Conservation (phyloP, 225 moss, liverwort and hornwort species). For the Pseudoscleropodium purum region DNA sequence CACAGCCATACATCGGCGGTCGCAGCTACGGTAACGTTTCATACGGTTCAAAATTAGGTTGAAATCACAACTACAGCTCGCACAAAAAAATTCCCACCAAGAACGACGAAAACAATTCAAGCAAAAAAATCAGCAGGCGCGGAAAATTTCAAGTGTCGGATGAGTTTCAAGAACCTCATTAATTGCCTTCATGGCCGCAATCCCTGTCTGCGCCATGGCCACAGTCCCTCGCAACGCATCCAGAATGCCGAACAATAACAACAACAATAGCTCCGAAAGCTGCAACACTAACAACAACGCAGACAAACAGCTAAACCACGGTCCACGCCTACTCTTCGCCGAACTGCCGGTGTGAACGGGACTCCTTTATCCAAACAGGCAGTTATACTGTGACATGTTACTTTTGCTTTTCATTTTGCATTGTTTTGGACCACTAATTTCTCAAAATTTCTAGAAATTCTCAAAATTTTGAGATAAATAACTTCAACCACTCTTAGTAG, state of each 20-base stretch:
- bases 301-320: neutral
- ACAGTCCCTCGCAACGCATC: neutral
- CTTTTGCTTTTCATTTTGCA: neutral
- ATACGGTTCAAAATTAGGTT: conserved; percentile 15
- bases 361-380: neutral
- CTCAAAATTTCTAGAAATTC: neutral
- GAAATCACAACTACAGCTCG: neutral
- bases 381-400: neutral
- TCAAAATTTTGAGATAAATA: neutral
- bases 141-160: neutral
- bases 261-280: neutral
- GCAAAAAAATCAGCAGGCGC: neutral
- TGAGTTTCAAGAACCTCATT: conserved; percentile 41
- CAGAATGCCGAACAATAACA: neutral
- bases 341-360: neutral
- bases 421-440: too few species aligned
- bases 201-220: conserved; percentile 38
- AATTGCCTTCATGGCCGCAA: conserved; percentile 57
- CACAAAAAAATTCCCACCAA: neutral
- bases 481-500: neutral
- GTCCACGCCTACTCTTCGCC: neutral
- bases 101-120: neutral
- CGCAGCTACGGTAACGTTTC: neutral
- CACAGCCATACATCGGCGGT: neutral
- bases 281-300: neutral